Base-by-base conservation (phyloP, 306 rosid species). In the Mimosa bimucronata region DNA sequence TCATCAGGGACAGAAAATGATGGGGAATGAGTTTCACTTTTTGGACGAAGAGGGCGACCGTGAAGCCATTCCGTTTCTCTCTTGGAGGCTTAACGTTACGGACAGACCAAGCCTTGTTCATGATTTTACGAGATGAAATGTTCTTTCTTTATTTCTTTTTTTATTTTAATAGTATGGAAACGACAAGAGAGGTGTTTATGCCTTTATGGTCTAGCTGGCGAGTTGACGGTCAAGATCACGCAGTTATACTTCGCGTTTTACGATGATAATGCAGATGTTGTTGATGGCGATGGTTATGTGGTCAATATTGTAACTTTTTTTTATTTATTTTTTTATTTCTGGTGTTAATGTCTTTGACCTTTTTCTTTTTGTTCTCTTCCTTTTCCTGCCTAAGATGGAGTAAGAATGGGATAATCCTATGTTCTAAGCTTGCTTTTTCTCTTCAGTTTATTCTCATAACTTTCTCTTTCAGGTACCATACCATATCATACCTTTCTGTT, bases 91-190 rank as follows among this genome's bases (percentile, higher is more conserved):
- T 85, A 93, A 93, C 80, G 93, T 96, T 44, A 78, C 98, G 1
- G 99, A 96, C 79, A 86, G 97, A 80, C 93, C 97, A 0, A 82
- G 90, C 88, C 87, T 95, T n/a, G 94, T 93, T 71, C 99, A 93
- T 23, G 97, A 92, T 88, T 92, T 89, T 72, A 92, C 98, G 1
- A 83, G 97, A 94, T 94, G 85, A 91, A 91, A 34, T 34, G 5
- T 34, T 34, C 5, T 34, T 34, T 34, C 5, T 34, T 34, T 34
- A n/a, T 34, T 34, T 3, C 38, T 34, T 34, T 34, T 34, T 34
- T 34, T 2, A 2, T 34, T 34, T 34, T 34, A 6, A 34, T 34
- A 34, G 3, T 34, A 34, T 34, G 38, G 26, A 58, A 73, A 74
- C 29, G 75, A 70, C 31, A 52, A 64, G 82, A 78, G 81, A 70